Evolutionary conservation across 495 filamentous ascomycete genomes (phyloP), one percentile per base, ranked within the genome.

Genomic region (Cetradonia linearis): DNA sequence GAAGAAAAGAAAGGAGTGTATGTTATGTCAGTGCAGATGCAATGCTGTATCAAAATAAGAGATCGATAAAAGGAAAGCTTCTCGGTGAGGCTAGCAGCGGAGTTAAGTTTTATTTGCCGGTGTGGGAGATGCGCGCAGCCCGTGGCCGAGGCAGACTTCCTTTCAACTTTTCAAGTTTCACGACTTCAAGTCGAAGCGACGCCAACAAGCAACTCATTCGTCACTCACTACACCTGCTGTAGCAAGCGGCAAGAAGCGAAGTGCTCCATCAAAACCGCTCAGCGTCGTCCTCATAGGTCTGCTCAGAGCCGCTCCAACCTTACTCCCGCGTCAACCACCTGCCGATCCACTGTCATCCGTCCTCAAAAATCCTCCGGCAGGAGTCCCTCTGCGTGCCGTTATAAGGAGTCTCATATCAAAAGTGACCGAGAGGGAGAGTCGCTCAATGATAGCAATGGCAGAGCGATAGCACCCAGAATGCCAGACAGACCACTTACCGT

Each of bases 401-500:
- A 9, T 11, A 54, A 54, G 50, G 16, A 36, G 31, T 7, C 16
- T 36, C 4, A 13, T 16, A 36, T 4, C 31, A 10, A 54, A 6
- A 25, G 10, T 34, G 28, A 20, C 31, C 50, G 20, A 54, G n/a
- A 31, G 11, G 6, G 28, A 54, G 7, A 34, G 14, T 11, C 50
- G 20, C 18, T 20, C 8, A 38, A 25, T 37, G 2, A 20, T 47
- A 59, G 55, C 55, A 34, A 63, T 63, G 56, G 58, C 52, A 16
- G 34, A 36, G 53, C 55, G 61, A 30, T 66, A 61, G 31, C 46
- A 47, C 20, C 61, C 68, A 77, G 68, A 64, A 95, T 95, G 91
- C 89, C 88, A 63, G 90, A 95, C 66, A 91, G 83, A 75, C 83
- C 88, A 34, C 81, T 87, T 56, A 90, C 88, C 14, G 87, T 95